Evolutionary conservation across 805 yeast species (phyloP).

Genomic region (Lachancea waltii): DNA sequence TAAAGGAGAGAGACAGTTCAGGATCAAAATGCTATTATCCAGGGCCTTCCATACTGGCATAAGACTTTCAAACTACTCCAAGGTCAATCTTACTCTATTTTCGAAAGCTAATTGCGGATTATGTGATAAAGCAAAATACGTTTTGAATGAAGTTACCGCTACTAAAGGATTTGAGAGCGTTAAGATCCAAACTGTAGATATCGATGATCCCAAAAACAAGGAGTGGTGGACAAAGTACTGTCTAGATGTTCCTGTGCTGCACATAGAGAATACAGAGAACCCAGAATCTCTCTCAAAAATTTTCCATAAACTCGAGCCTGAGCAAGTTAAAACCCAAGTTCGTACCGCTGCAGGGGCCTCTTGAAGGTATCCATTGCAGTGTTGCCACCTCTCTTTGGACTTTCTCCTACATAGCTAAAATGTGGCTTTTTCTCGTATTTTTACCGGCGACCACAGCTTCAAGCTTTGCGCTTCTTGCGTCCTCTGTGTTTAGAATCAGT

Average conservation of each 20-base stretch:
- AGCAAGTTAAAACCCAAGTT: constrained; percentile 50
- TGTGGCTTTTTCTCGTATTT: too few relatives aligned
- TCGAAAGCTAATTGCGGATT: constrained; percentile 65
- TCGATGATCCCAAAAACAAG: constrained; percentile 50
- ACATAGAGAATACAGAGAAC: constrained; percentile 43
- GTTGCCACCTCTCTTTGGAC: too few relatives aligned
- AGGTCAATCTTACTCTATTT: constrained; percentile 46
- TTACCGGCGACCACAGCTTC: background rate
- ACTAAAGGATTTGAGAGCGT: constrained; percentile 31
- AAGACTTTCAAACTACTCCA: constrained; percentile 1
- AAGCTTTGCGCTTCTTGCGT: constrained; percentile 16
- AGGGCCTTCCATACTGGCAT: constrained; percentile 2
- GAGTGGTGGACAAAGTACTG: constrained; percentile 68
- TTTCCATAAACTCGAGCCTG: constrained; percentile 60
- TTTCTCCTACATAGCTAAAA: too few relatives aligned
- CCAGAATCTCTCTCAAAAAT: constrained; percentile 47
- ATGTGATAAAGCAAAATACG: constrained; percentile 57
- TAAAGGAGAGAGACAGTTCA: too few relatives aligned
- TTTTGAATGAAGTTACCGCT: constrained; percentile 36
- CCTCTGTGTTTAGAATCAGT: constrained; percentile 10
- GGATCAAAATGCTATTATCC: background rate
- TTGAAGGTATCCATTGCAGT: too few relatives aligned
- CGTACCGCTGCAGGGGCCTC: too few relatives aligned
- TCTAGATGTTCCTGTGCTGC: constrained; percentile 74
- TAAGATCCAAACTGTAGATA: constrained; percentile 44